Evolutionary conservation across 163 green algal species (phyloP), one percentile per base, ranked within the genome.

Genomic region (Volvox carteri): DNA sequence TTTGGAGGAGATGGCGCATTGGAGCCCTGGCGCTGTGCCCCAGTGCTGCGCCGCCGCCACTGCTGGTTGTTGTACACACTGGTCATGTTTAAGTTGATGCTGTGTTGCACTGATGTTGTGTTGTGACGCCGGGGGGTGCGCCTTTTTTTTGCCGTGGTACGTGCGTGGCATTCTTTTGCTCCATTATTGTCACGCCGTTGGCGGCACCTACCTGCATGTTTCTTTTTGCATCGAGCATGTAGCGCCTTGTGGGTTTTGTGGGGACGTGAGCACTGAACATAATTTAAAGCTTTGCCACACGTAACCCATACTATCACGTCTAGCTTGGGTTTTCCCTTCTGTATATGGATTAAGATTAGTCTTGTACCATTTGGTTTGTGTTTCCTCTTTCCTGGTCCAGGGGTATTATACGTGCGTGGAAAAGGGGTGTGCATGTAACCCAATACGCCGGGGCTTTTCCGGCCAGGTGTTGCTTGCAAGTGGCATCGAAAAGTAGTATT

Each of bases 261-360:
- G 70, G 70, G 39, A 58, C 70, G 70, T 78, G 70, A 78, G 70
- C 70, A 78, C 70, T 78, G 70, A 77, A 78, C 12, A 78, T 39
- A 78, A 28, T 2, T 46, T 30, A n/a, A 76, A 78, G 70, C 70
- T 78, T 78, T 78, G 70, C 70, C 37, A 56, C 70, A 78, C 70
- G 70, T 78, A 78, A 52, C 70, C 70, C 39, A 23, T n/a, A n/a
- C n/a, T n/a, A n/a, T n/a, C n/a, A n/a, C n/a, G n/a, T n/a, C n/a
- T n/a, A n/a, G n/a, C n/a, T n/a, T n/a, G n/a, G n/a, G n/a, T n/a
- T n/a, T n/a, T n/a, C n/a, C n/a, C n/a, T n/a, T n/a, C n/a, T n/a
- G n/a, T n/a, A n/a, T n/a, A n/a, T n/a, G n/a, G n/a, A n/a, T n/a
- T n/a, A n/a, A n/a, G n/a, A n/a, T n/a, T n/a, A n/a, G n/a, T n/a